Conservation (phyloP, 2,329 filamentous ascomycete species). For the Diaporthe sp. region DNA sequence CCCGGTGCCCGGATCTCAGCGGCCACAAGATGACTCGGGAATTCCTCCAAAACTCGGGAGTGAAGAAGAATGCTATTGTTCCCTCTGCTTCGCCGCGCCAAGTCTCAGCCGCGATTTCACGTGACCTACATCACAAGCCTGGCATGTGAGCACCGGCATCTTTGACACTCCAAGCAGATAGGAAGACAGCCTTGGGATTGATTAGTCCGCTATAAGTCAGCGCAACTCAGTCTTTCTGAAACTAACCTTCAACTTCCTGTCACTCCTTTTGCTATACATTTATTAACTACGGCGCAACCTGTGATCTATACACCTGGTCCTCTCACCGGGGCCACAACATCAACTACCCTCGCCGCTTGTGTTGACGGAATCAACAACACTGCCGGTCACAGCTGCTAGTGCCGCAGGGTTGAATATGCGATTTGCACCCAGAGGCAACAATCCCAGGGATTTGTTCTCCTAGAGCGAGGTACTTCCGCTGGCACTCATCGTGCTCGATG, state of each 20-base stretch:
- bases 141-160: neutral
- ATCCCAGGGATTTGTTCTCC: no score
- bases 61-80: neutral
- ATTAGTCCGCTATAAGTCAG: neutral
- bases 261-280: neutral
- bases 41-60: neutral
- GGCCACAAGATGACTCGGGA: neutral
- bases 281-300: neutral
- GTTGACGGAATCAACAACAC: neutral
- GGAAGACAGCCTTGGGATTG: neutral
- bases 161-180: neutral
- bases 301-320: neutral
- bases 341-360: neutral
- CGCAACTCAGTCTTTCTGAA: neutral
- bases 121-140: neutral
- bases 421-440: no score
- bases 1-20: neutral
- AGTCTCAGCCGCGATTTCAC: slow-evolving; percentile 18
- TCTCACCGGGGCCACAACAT: no score
- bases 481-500: no score
- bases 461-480: no score
- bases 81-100: slow-evolving; percentile 10
- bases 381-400: neutral
- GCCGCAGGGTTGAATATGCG: no score
- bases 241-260: neutral